A percentile compares a stretch with the other conserved stretches of the same genome.
Conservation (phyloP, 2,329 filamentous ascomycete species). For the Diaporthe capsici region DNA sequence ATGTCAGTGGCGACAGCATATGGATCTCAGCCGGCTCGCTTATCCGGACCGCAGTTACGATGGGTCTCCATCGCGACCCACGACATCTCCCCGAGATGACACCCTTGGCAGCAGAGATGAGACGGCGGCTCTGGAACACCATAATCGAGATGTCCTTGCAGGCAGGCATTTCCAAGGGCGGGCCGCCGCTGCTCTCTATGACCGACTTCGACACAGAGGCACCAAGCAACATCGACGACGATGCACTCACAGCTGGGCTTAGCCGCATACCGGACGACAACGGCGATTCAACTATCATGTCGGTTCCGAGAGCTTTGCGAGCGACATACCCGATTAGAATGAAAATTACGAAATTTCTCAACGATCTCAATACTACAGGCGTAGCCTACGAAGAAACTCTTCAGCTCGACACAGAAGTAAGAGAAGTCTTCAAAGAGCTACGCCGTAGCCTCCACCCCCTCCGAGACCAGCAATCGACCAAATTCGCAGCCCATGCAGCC, state of each 20-base stretch:
- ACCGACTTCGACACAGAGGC: slow-evolving; percentile 65
- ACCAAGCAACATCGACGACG: slow-evolving; percentile 67
- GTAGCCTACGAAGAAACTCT: slow-evolving; percentile 64
- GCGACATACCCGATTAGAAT: slow-evolving; percentile 60
- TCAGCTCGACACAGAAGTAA: slow-evolving; percentile 61
- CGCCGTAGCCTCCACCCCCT: slow-evolving; percentile 46
- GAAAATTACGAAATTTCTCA: slow-evolving; percentile 60
- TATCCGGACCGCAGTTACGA: slow-evolving; percentile 66
- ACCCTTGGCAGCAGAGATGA: slow-evolving; percentile 64
- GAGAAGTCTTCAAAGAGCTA: slow-evolving; percentile 54
- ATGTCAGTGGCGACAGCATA: slow-evolving; percentile 63
- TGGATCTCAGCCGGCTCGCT: slow-evolving; percentile 67
- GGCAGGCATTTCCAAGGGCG: slow-evolving; percentile 64
- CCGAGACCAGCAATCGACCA: slow-evolving; percentile 50
- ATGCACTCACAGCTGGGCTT: slow-evolving; percentile 57
- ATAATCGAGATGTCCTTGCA: slow-evolving; percentile 69
- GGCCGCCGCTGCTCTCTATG: slow-evolving; percentile 61
- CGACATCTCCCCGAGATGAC: slow-evolving; percentile 63
- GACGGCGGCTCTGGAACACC: slow-evolving; percentile 69
- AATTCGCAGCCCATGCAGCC: slow-evolving; percentile 59
- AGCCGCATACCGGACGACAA: slow-evolving; percentile 42
- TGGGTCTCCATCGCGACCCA: slow-evolving; percentile 72
- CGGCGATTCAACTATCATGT: slow-evolving; percentile 61
- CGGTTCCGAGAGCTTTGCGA: slow-evolving; percentile 62
- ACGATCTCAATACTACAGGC: slow-evolving; percentile 57